Evolutionary conservation across 129 eudicot genomes (phyloP).

Genomic region (Flaveria robusta): DNA sequence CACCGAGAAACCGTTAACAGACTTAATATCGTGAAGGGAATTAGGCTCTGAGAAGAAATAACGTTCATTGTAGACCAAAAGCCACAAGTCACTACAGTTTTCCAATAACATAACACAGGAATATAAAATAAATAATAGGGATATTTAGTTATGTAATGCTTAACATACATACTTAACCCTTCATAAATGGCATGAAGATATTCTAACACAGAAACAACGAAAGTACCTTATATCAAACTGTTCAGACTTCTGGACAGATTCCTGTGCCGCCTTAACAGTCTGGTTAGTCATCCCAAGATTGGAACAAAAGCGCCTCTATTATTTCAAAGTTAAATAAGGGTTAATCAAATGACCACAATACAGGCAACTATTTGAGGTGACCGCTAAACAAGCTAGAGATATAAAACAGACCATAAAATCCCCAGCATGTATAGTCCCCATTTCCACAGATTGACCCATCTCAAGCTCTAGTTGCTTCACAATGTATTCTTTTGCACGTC

Average conservation of each 20-base stretch:
- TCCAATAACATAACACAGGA: too few species aligned
- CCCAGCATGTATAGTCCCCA: slow-evolving; percentile 77
- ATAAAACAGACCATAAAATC: slow-evolving; percentile 63
- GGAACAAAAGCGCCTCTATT: slow-evolving; percentile 82
- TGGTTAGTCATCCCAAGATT: slow-evolving; percentile 76
- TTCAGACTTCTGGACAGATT: slow-evolving; percentile 66
- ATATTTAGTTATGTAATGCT: not conserved
- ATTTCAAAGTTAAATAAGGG: not conserved
- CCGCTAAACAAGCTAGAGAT: not conserved
- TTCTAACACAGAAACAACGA: not conserved
- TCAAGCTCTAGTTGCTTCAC: slow-evolving; percentile 74
- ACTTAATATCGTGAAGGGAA: too few species aligned
- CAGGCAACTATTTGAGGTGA: not conserved
- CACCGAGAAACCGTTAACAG: too few species aligned
- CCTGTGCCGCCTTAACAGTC: slow-evolving; percentile 74
- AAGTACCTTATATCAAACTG: slow-evolving; percentile 74
- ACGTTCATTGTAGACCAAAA: too few species aligned
- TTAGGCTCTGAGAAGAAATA: too few species aligned
- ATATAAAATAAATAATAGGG: too few species aligned
- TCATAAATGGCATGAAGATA: not conserved
- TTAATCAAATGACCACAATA: slow-evolving; percentile 1
- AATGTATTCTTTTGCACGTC: slow-evolving; percentile 72
- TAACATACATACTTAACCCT: not conserved
- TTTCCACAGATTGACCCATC: slow-evolving; percentile 68
- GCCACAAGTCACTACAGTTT: too few species aligned